Base-by-base conservation (phyloP, 768 basidiomycete species). In the Astraeus odoratus region DNA sequence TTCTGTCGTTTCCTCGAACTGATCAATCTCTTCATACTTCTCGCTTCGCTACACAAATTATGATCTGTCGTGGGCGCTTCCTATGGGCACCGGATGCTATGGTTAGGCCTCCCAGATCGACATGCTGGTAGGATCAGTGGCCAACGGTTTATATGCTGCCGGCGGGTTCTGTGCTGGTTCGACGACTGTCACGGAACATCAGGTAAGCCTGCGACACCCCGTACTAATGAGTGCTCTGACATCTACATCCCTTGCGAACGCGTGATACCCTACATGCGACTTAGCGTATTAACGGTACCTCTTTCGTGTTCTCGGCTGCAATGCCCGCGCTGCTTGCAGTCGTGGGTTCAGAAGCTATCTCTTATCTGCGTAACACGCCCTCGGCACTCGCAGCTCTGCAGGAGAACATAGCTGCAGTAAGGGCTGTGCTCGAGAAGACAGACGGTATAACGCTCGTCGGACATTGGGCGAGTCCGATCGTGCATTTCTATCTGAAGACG, bases 121-220 rank as follows among this genome's bases (percentile, higher is more conserved):
- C 65, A 92, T 98, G 76, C 73, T 97, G n/a, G 72, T 95, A 2
- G 95, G 93, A 3, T 94, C 90, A 20, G 76, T 90, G 48, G 85
- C 93, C 0, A 91, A 76, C 29, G 86, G 86, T 12, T 76, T 98
- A 16, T 80, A 78, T 48, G 79, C 94, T 1, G 74, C 76, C 2
- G 96, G 95, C 39, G 96, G 96, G 1, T 99, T 98, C 76, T 98
- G 95, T 57, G 91, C 91, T 3, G 96, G 96, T 20, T 85, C 87
- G 1, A 65, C 67, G 15, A 75, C 79, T 31, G 87, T 96, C 24
- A 79, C 91, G 19, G 79, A 89, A 51, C 95, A 99, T 59, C 95
- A 93, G 74, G 88, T 86, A 53, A 18, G 66, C 42, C 24, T 26
- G 8, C 20, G 2, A 19, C 6, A 2, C 12, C 3, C 19, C 15